A percentile compares a stretch with the other conserved stretches of the same genome.
Conservation (phyloP, 2,329 filamentous ascomycete genomes). For the Cladophialophora psammophila region DNA sequence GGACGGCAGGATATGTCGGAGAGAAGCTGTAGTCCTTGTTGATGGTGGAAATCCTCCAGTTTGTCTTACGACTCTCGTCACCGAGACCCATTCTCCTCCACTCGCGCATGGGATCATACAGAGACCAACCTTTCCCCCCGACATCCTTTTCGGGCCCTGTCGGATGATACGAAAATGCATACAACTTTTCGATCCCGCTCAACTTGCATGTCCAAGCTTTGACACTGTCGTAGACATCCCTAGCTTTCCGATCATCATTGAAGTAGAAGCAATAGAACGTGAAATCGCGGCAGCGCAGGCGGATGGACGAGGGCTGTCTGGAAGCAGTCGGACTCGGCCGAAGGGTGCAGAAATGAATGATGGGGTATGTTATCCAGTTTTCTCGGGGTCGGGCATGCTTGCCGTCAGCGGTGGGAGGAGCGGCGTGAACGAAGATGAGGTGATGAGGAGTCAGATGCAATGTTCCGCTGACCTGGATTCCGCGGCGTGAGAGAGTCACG, state of each 20-base stretch:
- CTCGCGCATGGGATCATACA: conserved; percentile 87
- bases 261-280: conserved; percentile 94
- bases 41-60: conserved; percentile 89
- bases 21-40: conserved; percentile 92
- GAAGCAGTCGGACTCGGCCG: conserved; percentile 75
- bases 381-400: conserved; percentile 63
- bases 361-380: conserved; percentile 93
- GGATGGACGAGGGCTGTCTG: conserved; percentile 78
- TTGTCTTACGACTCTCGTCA: conserved; percentile 75
- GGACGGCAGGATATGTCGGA: conserved; percentile 84
- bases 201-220: conserved; percentile 80
- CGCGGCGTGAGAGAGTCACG: conserved; percentile 65
- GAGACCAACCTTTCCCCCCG: conserved; percentile 71
- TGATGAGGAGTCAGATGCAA: conserved; percentile 70
- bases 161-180: conserved; percentile 86
- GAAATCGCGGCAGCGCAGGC: conserved; percentile 90
- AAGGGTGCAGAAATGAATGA: conserved; percentile 81
- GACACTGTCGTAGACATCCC: conserved; percentile 88
- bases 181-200: conserved; percentile 83
- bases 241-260: conserved; percentile 70
- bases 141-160: conserved; percentile 73
- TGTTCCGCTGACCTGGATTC: conserved; percentile 64
- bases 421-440: conserved; percentile 68
- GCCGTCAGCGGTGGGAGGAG: conserved; percentile 52
- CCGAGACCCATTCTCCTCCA: conserved; percentile 88